Evolutionary conservation across 805 yeast genomes (phyloP), one percentile per base, ranked within the genome.

Genomic region (Suhomyces vadensis): DNA sequence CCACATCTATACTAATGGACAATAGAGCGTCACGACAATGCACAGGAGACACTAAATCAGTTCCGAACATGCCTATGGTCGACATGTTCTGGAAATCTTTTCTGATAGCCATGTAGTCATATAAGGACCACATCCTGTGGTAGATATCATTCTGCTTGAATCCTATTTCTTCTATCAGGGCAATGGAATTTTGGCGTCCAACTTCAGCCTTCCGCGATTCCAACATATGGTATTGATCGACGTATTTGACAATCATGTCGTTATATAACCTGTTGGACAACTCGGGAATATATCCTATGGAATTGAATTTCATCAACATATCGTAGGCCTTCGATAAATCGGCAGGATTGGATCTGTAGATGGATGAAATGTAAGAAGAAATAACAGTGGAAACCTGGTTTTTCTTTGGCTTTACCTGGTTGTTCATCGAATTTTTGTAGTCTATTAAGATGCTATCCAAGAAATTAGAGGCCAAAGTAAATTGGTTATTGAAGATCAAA

Each of bases 381-480:
- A 79, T 52, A 7, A 80, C 55, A 35, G 60, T 40, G 1, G 75
- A 65, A 17, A 78, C 63, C 43, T 67, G 65, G 2, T 9, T 13
- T 36, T 61, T 61, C 3, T 51, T 37, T 4, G 59, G 44, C 25
- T 44, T 52, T 4, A 39, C 42, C 22, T 42, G 35, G 22, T 42
- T 31, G 10, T 47, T 31, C 20, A 55, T 45, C 6, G 63, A 61
- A 17, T 60, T 54, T 53, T 69, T 70, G 52, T 71, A 72, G 36
- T 77, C 76, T 0, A 68, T 52, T 33, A 84, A 58, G 5, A 83
- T 66, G 31, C 72, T 66, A 55, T 84, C 86, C 53, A 85, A 63
- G 44, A 83, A 73, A 46, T 74, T 69, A 1, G 84, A 73, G 3
- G 88, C 82, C 31, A 74, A 52, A 6, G 69, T 65, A 27, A 72